Evolutionary conservation across 768 basidiomycete genomes (phyloP), one percentile per base, ranked within the genome.

Genomic region (Leccinellum rugosiceps): DNA sequence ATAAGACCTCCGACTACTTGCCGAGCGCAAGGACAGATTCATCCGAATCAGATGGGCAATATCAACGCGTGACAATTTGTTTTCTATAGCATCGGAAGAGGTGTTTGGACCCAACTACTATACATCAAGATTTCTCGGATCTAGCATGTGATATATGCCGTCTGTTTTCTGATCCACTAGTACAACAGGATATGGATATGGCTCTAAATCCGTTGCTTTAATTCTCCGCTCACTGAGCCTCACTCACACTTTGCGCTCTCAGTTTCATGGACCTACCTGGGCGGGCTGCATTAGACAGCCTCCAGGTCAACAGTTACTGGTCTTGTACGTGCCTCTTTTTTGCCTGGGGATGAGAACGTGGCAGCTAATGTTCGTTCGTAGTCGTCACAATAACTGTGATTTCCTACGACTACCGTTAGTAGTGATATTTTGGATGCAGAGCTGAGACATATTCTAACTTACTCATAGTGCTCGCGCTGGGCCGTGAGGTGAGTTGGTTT

Each of bases 321-420:
- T 47, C 46, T 47, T 25, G 53, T 55, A 30, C 2, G 26, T 25
- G 31, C 30, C 53, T 25, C 4, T 31, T 31, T 30, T 19, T 28
- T 17, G 23, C 46, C 7, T 10, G 14, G 48, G 3, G 28, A 48
- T 13, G n/a, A 28, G 25, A 25, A 19, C 8, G 25, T 14, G 30
- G n/a, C n/a, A n/a, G 17, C 47, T 30, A n/a, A 38, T 2, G 25
- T 17, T n/a, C 21, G 13, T 23, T 53, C 49, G 17, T 53, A 58
- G 58, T 55, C 17, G 58, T 48, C 32, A 34, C 35, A 9, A 50
- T 58, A 28, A 58, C 53, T 13, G 31, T 21, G 15, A 21, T 58
- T 38, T 54, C 23, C 15, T 58, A 58, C 21, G 58, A 58, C 21
- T 58, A 58, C 11, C 11, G 58, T 58, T 8, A 58, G 58, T 54